Evolutionary conservation across 345 rosid species (phyloP).

Genomic region (Gossypioides kirkii): DNA sequence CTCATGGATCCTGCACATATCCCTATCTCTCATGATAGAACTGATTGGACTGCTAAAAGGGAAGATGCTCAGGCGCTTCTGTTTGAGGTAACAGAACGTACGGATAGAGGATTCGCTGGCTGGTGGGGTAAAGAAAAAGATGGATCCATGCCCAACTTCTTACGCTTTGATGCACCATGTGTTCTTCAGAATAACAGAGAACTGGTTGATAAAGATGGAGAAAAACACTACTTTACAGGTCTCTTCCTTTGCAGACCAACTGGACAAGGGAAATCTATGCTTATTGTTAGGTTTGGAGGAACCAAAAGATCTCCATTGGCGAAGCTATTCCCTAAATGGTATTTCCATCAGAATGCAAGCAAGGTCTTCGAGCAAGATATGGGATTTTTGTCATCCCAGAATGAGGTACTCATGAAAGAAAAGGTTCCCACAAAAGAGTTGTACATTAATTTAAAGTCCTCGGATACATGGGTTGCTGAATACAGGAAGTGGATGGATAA

Average conservation of each 20-base stretch:
- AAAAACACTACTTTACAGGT: slow-evolving; percentile 62
- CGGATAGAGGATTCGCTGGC: slow-evolving; percentile 78
- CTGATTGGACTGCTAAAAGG: slow-evolving; percentile 79
- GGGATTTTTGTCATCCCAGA: slow-evolving; percentile 91
- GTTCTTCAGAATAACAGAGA: slow-evolving; percentile 74
- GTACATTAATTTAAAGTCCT: slow-evolving; percentile 70
- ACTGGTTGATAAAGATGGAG: slow-evolving; percentile 53
- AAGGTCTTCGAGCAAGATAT: slow-evolving; percentile 94
- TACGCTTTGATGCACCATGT: slow-evolving; percentile 79
- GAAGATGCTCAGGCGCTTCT: slow-evolving; percentile 81
- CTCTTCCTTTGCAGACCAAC: slow-evolving; percentile 91
- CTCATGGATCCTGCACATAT: slow-evolving; percentile 98
- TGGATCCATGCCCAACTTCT: slow-evolving; percentile 36
- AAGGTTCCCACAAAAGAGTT: slow-evolving; percentile 78
- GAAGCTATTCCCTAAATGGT: slow-evolving; percentile 69
- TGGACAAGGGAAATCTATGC: slow-evolving; percentile 96
- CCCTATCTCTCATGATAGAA: slow-evolving; percentile 88
- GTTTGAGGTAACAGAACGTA: slow-evolving; percentile 69
- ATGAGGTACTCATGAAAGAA: slow-evolving; percentile 72
- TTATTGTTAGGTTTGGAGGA: slow-evolving; percentile 76
- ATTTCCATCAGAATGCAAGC: slow-evolving; percentile 75
- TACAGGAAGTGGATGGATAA: slow-evolving; percentile 98
- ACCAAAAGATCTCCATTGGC: slow-evolving; percentile 52
- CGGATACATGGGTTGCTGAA: slow-evolving; percentile 86
- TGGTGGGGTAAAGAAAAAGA: slow-evolving; percentile 84